phyloP scores from a whole-genome alignment of 805 yeast genomes.

The Myxozyma lipomycoides region DNA sequence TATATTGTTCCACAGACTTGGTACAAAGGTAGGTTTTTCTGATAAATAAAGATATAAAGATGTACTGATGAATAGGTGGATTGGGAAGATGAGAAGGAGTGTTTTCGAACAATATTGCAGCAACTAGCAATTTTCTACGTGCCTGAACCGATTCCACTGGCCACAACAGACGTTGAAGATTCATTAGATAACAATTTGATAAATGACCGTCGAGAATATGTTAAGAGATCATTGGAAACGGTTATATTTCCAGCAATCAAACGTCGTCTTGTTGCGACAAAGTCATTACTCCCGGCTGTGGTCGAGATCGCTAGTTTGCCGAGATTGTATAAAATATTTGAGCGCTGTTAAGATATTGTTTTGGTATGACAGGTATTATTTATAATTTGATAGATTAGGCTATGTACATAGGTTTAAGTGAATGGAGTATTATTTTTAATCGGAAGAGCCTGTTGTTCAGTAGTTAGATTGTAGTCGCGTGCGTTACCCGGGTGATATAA shows the following conservation, averaged over 20 bases:
- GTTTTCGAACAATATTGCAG: constrained; percentile 60
- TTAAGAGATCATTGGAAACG: constrained; percentile 49
- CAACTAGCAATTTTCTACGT: constrained; percentile 71
- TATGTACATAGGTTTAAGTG: too few relatives aligned
- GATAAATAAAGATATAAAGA: not conserved
- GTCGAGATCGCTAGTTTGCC: constrained; percentile 89
- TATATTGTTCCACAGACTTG: constrained; percentile 59
- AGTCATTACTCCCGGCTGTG: constrained; percentile 43
- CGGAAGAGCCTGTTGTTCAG: too few relatives aligned
- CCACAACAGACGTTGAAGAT: constrained; percentile 28
- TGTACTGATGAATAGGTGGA: constrained; percentile 32
- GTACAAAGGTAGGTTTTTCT: constrained; percentile 42
- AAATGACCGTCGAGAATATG: constrained; percentile 34
- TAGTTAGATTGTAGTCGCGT: too few relatives aligned
- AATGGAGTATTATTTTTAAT: too few relatives aligned
- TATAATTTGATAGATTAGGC: too few relatives aligned
- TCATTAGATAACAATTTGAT: not conserved
- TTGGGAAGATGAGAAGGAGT: constrained; percentile 64
- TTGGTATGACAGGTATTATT: too few relatives aligned
- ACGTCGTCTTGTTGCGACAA: constrained; percentile 61
- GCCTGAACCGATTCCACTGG: constrained; percentile 51
- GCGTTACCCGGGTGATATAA: too few relatives aligned
- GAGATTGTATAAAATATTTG: constrained; percentile 86
- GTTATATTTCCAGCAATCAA: constrained; percentile 63
- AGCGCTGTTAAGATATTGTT: constrained; percentile 53